A percentile compares a stretch with the other conserved stretches of the same genome.
phyloP scores from a whole-genome alignment of 2,329 filamentous ascomycete species.

The Fusarium subtropicale region DNA sequence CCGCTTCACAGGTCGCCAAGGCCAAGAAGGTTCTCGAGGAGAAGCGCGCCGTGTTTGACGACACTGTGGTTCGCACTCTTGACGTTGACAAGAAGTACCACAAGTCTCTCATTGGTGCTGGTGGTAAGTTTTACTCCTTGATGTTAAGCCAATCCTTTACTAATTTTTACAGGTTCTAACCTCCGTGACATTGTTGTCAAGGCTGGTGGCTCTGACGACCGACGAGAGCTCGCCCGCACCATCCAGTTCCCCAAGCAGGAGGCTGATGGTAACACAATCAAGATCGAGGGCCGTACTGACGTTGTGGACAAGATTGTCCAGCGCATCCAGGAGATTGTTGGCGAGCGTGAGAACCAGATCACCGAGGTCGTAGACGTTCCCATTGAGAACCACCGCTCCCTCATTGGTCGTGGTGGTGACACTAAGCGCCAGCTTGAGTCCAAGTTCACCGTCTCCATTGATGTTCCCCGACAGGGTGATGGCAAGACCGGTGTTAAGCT shows the following conservation, averaged over 20 bases:
- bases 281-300: constrained; percentile 83
- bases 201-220: constrained; percentile 90
- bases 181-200: constrained; percentile 87
- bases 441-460: constrained; percentile 86
- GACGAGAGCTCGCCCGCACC: constrained; percentile 84
- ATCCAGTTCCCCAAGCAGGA: constrained; percentile 96
- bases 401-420: constrained; percentile 94
- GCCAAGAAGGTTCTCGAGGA: constrained; percentile 92
- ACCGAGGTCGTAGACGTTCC: constrained; percentile 84
- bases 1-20: constrained; percentile 88
- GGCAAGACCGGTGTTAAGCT: constrained; percentile 88
- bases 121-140: constrained; percentile 71
- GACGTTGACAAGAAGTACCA: constrained; percentile 97
- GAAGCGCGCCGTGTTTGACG: constrained; percentile 87
- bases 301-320: constrained; percentile 91
- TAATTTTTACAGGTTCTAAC: constrained; percentile 71
- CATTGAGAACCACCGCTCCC: constrained; percentile 86
- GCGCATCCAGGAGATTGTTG: constrained; percentile 83
- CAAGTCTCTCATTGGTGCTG: constrained; percentile 86
- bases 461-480: constrained; percentile 90
- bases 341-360: constrained; percentile 85
- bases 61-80: constrained; percentile 85
- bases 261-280: constrained; percentile 83
- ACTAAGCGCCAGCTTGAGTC: constrained; percentile 86
- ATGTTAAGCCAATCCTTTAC: constrained; percentile 1